Percentiles rank a stretch among this genome's conserved stretches.
phyloP scores from a whole-genome alignment of 805 yeast genomes.

The Wickerhamiella azymoides region DNA sequence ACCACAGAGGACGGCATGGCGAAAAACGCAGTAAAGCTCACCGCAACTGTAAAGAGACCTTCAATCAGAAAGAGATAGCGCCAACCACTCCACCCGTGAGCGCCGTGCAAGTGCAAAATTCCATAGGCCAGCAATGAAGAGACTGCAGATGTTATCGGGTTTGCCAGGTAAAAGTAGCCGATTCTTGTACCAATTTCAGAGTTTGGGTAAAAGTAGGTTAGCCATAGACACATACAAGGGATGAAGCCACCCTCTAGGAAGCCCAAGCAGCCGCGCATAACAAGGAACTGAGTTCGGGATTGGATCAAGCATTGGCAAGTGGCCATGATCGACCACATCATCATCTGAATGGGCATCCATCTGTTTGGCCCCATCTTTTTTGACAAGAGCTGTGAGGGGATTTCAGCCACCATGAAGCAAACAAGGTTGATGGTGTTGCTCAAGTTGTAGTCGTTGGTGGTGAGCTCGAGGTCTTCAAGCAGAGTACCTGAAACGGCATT shows the following conservation, averaged over 20 bases:
- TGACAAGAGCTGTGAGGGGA: slow-evolving; percentile 53
- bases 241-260: slow-evolving; percentile 39
- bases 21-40: slow-evolving; percentile 37
- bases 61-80: slow-evolving; percentile 53
- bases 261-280: slow-evolving; percentile 39
- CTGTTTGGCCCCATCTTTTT: slow-evolving; percentile 48
- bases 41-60: slow-evolving; percentile 40
- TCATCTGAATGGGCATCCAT: slow-evolving; percentile 48
- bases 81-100: slow-evolving; percentile 40
- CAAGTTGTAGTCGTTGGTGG: slow-evolving; percentile 30
- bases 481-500: slow-evolving; percentile 29
- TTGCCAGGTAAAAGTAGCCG: slow-evolving; percentile 35
- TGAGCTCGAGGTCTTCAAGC: slow-evolving; percentile 10
- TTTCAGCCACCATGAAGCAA: slow-evolving; percentile 42
- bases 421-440: slow-evolving; percentile 39
- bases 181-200: slow-evolving; percentile 44
- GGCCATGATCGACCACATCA: slow-evolving; percentile 43
- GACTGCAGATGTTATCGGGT: slow-evolving; percentile 29
- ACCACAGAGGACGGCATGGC: slow-evolving; percentile 44
- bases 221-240: slow-evolving; percentile 30
- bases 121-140: slow-evolving; percentile 31
- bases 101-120: slow-evolving; percentile 36
- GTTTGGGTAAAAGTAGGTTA: slow-evolving; percentile 30
- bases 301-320: slow-evolving; percentile 35
- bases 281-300: slow-evolving; percentile 30